phyloP scores from a whole-genome alignment of 495 filamentous ascomycete species.

The Tuber melanosporum region DNA sequence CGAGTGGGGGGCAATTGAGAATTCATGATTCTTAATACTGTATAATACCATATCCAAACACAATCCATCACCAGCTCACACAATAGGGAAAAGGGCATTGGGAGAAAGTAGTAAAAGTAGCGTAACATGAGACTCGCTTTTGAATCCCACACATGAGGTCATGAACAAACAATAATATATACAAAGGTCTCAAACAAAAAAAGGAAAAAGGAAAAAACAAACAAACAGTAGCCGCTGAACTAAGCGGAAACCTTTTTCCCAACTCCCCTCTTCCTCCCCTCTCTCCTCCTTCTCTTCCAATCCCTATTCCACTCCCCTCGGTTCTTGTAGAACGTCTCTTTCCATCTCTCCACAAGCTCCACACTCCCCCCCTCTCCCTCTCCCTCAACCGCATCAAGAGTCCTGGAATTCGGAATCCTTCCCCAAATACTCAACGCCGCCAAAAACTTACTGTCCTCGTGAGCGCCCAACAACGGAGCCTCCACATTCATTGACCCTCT shows the following conservation, averaged over 20 bases:
- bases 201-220: neutral
- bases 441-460: conserved; percentile 33
- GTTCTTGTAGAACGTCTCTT: conserved; percentile 88
- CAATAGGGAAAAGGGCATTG: neutral
- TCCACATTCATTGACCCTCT: conserved; percentile 12
- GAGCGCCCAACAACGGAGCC: conserved; percentile 30
- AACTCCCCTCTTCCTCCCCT: conserved; percentile 70
- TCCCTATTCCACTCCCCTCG: conserved; percentile 81
- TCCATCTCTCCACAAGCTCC: conserved; percentile 51
- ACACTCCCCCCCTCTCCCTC: conserved; percentile 45
- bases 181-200: neutral
- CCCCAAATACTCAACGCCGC: conserved; percentile 38
- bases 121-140: neutral
- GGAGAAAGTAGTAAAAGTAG: neutral
- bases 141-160: neutral
- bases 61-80: neutral
- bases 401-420: conserved; percentile 25
- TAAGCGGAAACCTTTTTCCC: neutral
- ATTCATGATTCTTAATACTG: neutral
- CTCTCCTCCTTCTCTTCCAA: conserved; percentile 80
- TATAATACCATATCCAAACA: neutral
- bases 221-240: neutral
- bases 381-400: conserved; percentile 33
- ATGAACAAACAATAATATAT: neutral
- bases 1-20: neutral